phyloP scores from a whole-genome alignment of 192 early-diverging fungal species.

The Linnemannia elongata region DNA sequence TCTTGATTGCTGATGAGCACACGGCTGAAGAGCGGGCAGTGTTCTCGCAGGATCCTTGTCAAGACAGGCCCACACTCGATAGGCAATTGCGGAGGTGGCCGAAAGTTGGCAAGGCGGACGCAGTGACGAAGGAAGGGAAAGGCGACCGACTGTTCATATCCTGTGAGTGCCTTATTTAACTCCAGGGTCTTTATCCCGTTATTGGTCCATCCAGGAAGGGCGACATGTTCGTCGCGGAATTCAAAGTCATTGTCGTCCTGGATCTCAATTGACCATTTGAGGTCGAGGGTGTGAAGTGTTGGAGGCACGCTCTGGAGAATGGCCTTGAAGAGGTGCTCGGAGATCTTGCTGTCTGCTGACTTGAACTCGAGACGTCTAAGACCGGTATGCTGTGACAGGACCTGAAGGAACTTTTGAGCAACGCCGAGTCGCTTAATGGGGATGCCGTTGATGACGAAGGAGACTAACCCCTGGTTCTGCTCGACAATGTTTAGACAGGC shows the following conservation, averaged over 20 bases:
- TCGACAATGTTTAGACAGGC: background rate
- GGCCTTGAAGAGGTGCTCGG: background rate
- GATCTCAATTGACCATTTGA: background rate
- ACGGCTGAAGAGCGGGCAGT: background rate
- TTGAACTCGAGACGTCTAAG: background rate
- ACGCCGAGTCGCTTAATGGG: background rate
- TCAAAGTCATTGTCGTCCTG: background rate
- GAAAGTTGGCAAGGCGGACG: background rate
- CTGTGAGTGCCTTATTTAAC: background rate
- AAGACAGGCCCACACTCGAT: background rate
- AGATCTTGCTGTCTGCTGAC: background rate
- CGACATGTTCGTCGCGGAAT: background rate
- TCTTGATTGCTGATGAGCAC: background rate
- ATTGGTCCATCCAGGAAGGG: background rate
- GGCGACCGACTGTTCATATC: background rate
- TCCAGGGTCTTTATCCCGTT: background rate
- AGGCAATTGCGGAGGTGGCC: background rate
- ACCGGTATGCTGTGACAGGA: background rate
- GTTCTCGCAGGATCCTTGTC: background rate
- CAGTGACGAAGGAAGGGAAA: background rate
- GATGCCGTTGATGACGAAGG: background rate
- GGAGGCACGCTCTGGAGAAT: slow-evolving; percentile 1
- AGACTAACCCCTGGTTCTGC: background rate
- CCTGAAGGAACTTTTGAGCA: background rate
- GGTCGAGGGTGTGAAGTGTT: background rate